Percentiles rank a stretch among this genome's conserved stretches.
These are phyloP conservation scores for Diplodia mutila DNA, from an alignment of 2,329 filamentous ascomycete species.

Conservation along the genomic window DNA sequence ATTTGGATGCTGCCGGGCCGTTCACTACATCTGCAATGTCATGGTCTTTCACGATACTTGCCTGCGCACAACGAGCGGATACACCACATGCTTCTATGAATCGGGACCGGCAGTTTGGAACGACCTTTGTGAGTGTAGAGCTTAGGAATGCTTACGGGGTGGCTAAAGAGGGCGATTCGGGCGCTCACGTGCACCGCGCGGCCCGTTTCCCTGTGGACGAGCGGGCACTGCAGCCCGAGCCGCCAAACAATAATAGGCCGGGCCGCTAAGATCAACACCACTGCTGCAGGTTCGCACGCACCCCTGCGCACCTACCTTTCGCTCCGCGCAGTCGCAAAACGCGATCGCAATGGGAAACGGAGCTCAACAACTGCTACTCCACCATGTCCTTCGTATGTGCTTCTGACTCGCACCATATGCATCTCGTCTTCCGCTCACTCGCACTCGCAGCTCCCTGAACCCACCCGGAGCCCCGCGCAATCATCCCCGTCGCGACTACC, in stretches of 20 bases:
- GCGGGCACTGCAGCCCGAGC: conserved; percentile 8
- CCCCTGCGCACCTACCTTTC: conserved; percentile 10
- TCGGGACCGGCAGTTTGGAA: neutral
- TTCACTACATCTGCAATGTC: conserved; percentile 7
- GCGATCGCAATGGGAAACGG: conserved; percentile 11
- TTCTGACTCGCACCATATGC: neutral
- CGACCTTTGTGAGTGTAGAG: neutral
- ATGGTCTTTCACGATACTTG: neutral
- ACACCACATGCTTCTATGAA: neutral
- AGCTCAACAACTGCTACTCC: conserved; percentile 1
- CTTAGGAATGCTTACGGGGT: neutral
- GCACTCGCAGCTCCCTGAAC: conserved; percentile 23
- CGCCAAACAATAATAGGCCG: conserved; percentile 3
- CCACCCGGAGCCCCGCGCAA: conserved; percentile 12
- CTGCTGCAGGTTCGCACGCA: conserved; percentile 11
- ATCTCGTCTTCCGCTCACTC: neutral
- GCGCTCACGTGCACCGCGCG: neutral
- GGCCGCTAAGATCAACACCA: conserved; percentile 23
- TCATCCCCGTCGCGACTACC: conserved; percentile 24
- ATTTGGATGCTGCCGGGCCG: conserved; percentile 18
- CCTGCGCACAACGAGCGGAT: neutral
- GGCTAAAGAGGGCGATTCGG: neutral
- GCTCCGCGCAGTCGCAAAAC: conserved; percentile 16
- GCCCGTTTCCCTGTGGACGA: conserved; percentile 7
- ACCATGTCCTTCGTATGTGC: conserved; percentile 24